Evolutionary conservation across 257 asterid genomes (phyloP).

Genomic region (Gardenia jasminoides): DNA sequence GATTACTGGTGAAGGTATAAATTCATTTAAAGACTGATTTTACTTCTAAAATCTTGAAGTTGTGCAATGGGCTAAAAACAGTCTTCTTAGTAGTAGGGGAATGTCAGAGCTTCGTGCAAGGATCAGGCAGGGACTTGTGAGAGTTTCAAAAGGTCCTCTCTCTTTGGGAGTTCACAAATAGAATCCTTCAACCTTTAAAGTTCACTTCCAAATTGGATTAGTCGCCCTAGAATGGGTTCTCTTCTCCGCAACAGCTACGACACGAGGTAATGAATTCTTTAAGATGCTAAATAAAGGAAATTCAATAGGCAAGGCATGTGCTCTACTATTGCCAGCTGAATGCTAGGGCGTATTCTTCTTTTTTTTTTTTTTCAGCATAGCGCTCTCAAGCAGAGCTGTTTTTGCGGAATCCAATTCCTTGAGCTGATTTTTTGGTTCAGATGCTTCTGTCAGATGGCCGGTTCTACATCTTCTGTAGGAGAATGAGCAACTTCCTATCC

Average conservation of each 20-base stretch:
- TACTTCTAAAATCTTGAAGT: background rate
- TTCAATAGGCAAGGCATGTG: background rate
- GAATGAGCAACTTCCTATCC: too few relatives aligned
- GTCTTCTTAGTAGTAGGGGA: background rate
- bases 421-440: background rate
- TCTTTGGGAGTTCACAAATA: background rate
- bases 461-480: background rate
- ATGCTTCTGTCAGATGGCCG: background rate
- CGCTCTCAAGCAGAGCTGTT: background rate
- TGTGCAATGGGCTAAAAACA: background rate
- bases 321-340: too few relatives aligned
- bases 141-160: background rate
- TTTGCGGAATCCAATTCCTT: background rate
- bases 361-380: too few relatives aligned
- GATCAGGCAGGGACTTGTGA: background rate
- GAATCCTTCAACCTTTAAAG: background rate
- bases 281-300: background rate
- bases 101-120: background rate
- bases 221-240: background rate
- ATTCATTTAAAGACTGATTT: background rate
- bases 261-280: background rate
- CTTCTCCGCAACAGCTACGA: background rate
- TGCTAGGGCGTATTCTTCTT: too few relatives aligned
- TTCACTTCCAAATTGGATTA: background rate
- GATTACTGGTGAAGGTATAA: conserved; percentile 48